Percentiles rank a stretch among this genome's conserved stretches.
These are phyloP conservation scores for Domatiomyces catenatus DNA, from an alignment of 2,329 filamentous ascomycete species.

Conservation along the genomic window DNA sequence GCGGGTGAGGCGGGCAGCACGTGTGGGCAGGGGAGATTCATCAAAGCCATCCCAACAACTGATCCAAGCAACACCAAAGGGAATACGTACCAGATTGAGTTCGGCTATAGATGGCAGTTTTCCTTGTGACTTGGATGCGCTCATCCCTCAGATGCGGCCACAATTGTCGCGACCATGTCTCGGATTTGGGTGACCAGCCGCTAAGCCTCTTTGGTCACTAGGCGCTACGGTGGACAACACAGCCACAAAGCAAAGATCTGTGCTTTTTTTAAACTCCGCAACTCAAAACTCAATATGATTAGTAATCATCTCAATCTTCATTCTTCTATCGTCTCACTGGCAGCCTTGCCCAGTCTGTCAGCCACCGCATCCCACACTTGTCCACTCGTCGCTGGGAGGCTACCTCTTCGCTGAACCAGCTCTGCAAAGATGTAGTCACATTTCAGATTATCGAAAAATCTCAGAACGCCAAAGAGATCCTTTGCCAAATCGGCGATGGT, in stretches of 20 bases:
- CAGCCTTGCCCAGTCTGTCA: conserved; percentile 68
- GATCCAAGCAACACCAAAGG: background rate
- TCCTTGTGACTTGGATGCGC: background rate
- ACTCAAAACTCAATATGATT: too few relatives aligned
- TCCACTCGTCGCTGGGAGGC: background rate
- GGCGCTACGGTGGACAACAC: background rate
- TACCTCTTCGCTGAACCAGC: conserved; percentile 42
- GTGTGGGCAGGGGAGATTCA: background rate
- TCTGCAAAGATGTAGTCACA: conserved; percentile 83
- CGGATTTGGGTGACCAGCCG: background rate
- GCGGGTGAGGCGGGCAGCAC: background rate
- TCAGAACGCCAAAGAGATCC: conserved; percentile 71
- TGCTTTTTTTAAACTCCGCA: too few relatives aligned
- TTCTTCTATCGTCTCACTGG: conserved; percentile 21
- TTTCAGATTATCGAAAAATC: conserved; percentile 64
- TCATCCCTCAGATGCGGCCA: background rate
- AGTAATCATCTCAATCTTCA: background rate
- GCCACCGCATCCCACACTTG: conserved; percentile 63
- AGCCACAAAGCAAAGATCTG: background rate
- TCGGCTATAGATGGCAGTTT: background rate
- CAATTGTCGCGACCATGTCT: background rate
- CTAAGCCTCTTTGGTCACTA: background rate
- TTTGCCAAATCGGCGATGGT: conserved; percentile 63
- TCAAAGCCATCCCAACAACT: background rate
- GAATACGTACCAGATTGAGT: background rate